Evolutionary conservation across 169 alveolate genomes (phyloP), one percentile per base, ranked within the genome.

Genomic region (Plasmodium falciparum): DNA sequence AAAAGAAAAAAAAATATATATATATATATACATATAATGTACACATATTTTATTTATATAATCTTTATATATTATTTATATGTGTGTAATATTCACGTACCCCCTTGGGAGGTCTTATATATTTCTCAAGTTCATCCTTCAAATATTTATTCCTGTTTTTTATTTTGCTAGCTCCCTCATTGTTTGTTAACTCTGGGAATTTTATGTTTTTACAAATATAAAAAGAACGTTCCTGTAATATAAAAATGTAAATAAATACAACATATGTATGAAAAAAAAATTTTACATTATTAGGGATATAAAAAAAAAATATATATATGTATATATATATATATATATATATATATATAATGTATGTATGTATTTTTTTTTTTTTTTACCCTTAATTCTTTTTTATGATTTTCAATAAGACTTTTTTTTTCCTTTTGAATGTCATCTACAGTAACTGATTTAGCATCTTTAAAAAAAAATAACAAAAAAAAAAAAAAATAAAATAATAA

Each of bases 181-280:
- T 75, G 2, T 49, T n/a, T 29, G 24, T 29, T 33, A 58, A 39
- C 52, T 66, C 80, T 12, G 91, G 91, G n/a, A 83, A 83, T 29
- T 83, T 83, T 15, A 69, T 50, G 59, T 83, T 49, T 26, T 83
- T 83, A 50, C 76, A 83, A 26, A 83, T 69, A 56, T 69, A 83
- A 70, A 39, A 83, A 3, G 91, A 66, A 17, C 47, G 22, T 8
- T 67, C 72, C 91, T 83, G 70, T 22, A 15, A 7, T 12, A 7
- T 20, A 73, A 3, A 29, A 58, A 26, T 20, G 15, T 12, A 15
- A 29, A 43, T 15, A 66, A 66, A 13, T 12, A 13, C 1, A 66
- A 12, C 24, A 66, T 29, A 13, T 29, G 13, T 17, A 52, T 13
- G 17, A 52, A 52, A 5, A 52, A 52, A 52, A 52, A 52, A 0